These are phyloP conservation scores for Pleurotus giganteus DNA, from an alignment of 768 basidiomycete species.

Conservation along the genomic window DNA sequence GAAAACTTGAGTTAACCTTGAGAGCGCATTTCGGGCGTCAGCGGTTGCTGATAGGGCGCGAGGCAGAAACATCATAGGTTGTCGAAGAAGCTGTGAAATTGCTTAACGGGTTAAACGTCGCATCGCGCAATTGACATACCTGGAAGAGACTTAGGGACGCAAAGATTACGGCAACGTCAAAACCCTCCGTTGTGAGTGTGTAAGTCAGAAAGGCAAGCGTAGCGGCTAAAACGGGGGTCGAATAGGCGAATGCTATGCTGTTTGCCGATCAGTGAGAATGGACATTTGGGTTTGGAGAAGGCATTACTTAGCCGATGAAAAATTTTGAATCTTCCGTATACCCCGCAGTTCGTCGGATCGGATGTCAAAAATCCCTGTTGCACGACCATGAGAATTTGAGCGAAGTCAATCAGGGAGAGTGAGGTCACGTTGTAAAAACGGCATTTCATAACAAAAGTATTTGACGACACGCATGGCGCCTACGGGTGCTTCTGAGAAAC, in stretches of 20 bases:
- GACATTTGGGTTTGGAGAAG: background rate
- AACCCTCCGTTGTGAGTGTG: constrained; percentile 46
- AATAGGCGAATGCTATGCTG: constrained; percentile 45
- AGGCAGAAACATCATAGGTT: constrained; percentile 68
- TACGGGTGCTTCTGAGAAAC: constrained; percentile 13
- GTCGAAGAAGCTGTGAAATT: constrained; percentile 50
- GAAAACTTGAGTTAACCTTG: constrained; percentile 49
- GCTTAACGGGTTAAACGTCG: background rate
- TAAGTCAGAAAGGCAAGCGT: constrained; percentile 69
- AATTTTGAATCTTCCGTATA: constrained; percentile 54
- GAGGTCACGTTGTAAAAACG: constrained; percentile 59
- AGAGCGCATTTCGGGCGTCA: constrained; percentile 63
- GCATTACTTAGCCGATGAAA: constrained; percentile 62
- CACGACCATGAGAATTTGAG: background rate
- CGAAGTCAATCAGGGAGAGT: background rate
- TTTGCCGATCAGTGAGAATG: background rate
- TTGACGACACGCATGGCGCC: constrained; percentile 74
- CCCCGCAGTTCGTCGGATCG: constrained; percentile 55
- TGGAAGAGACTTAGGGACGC: constrained; percentile 62
- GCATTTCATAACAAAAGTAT: constrained; percentile 71
- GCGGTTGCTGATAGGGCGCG: constrained; percentile 59
- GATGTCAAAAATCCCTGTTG: constrained; percentile 49
- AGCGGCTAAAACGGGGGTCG: constrained; percentile 62
- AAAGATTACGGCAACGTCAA: constrained; percentile 70
- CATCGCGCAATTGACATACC: constrained; percentile 20